Base-by-base conservation (phyloP, 2,329 filamentous ascomycete species). In the Colletotrichum horii region DNA sequence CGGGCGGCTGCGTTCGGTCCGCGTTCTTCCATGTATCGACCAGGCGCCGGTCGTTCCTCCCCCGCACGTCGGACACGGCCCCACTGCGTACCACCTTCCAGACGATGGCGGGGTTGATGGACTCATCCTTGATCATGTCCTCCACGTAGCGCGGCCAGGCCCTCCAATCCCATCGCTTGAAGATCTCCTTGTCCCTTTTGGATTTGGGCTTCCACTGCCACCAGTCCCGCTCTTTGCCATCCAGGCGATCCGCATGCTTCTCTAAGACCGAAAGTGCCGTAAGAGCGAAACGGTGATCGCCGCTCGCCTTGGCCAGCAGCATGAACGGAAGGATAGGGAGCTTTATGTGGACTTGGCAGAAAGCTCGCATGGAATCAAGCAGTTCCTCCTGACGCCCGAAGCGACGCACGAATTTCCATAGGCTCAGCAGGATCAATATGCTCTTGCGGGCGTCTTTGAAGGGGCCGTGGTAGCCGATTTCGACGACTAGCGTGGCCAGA, bases 101-200 rank as follows among this genome's bases (percentile, higher is more conserved):
- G 12, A 83, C 77, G 9, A 78, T 66, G 19, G 36, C 24, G 12
- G 77, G 38, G 8, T 76, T 70, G 15, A 85, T 43, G 8, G 78
- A 65, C 5, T 79, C 73, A 67, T 86, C 83, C 48, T 80, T 80
- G 75, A 85, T 80, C 74, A 86, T 82, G 30, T 70, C 64, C 52
- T 84, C 78, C 6, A 81, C 58, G 69, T 85, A 81, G 6, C 78
- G 79, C 22, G 71, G 74, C 85, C 85, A 87, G 15, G 78, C 66
- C 16, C 78, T 78, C 83, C 84, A 86, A 19, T 79, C 66, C 81
- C 84, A 84, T 26, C 14, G 32, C 6, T 6, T 78, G 4, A 70
- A 64, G 30, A 79, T 70, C 8, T 48, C 55, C 7, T 43, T 28
- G 19, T 66, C 24, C 15, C 77, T 67, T 34, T 71, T 72, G 16